Percentiles rank a stretch among this genome's conserved stretches.
Evolutionary conservation across 345 rosid species (phyloP).

Genomic region (Bruguiera gymnorhiza): DNA sequence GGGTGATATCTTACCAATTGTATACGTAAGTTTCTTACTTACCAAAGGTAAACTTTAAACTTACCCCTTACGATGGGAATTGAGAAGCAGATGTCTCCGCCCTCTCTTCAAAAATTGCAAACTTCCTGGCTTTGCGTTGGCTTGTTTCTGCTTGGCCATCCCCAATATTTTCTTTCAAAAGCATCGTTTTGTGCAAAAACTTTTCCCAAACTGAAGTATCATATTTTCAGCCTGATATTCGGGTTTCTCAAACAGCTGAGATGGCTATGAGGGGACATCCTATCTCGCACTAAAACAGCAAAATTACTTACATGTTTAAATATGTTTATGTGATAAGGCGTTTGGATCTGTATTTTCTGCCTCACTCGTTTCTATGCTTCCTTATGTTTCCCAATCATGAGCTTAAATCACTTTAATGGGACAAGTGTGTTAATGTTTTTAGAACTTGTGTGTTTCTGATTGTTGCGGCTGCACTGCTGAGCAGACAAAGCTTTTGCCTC

Average conservation of each 20-base stretch:
- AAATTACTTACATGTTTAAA: too few relatives aligned
- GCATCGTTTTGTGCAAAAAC: neutral
- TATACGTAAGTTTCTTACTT: conserved; percentile 4
- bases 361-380: too few relatives aligned
- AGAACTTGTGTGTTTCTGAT: neutral
- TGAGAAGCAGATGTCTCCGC: conserved; percentile 1
- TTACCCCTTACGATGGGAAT: neutral
- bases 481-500: conserved; percentile 14
- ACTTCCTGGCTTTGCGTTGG: too few relatives aligned
- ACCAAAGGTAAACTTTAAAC: conserved; percentile 25
- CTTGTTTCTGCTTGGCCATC: too few relatives aligned
- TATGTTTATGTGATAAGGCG: too few relatives aligned
- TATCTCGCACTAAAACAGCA: too few relatives aligned
- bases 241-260: too few relatives aligned
- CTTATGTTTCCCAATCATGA: neutral
- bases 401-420: neutral
- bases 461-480: conserved; percentile 25
- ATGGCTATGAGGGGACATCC: too few relatives aligned
- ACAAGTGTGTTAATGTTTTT: neutral
- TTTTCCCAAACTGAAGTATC: neutral
- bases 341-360: too few relatives aligned
- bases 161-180: neutral
- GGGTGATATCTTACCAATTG: conserved; percentile 25
- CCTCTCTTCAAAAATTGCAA: neutral
- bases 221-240: too few relatives aligned